Conservation (phyloP, 1,139 yeast genomes). For the Saccharomyces hybrid region DNA sequence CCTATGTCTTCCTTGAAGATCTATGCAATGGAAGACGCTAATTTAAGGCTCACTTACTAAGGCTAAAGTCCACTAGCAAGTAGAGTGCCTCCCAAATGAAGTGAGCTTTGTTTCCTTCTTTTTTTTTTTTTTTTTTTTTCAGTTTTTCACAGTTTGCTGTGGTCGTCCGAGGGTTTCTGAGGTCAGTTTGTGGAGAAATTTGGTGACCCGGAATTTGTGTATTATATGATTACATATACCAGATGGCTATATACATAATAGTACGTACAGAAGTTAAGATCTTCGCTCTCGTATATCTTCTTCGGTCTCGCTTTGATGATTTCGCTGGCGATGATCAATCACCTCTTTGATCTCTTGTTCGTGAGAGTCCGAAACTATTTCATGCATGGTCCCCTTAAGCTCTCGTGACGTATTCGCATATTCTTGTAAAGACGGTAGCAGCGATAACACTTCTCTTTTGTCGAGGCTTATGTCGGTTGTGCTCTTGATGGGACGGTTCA, state of each 20-base stretch:
- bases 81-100: background rate
- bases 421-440: conserved; percentile 10
- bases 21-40: background rate
- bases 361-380: conserved; percentile 4
- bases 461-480: background rate
- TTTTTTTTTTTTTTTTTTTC: background rate
- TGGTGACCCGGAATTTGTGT: background rate
- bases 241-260: background rate
- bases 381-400: conserved; percentile 6
- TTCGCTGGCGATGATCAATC: background rate
- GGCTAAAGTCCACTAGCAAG: too few relatives aligned
- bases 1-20: background rate
- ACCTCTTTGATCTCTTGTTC: conserved; percentile 1
- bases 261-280: background rate
- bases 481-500: background rate
- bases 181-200: background rate
- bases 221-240: background rate
- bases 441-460: conserved; percentile 1
- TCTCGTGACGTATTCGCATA: conserved; percentile 6
- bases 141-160: background rate
- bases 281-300: background rate
- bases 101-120: background rate
- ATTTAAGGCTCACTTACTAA: background rate
- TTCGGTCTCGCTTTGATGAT: background rate
- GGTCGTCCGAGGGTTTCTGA: background rate